Conservation (phyloP, 2,329 filamentous ascomycete genomes). For the Neurospora sp. region DNA sequence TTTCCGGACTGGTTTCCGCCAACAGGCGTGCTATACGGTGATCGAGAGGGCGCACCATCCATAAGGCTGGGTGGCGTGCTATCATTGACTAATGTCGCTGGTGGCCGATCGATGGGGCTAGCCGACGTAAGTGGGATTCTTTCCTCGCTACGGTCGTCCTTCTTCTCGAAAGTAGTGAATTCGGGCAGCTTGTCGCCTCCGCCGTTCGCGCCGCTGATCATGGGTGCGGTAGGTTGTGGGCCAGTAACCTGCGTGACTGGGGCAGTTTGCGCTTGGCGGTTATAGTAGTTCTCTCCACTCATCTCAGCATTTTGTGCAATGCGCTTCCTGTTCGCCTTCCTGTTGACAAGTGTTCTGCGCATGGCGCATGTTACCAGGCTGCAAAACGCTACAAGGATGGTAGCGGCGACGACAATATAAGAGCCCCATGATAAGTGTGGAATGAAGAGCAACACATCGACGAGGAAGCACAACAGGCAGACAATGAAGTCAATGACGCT, state of each 20-base stretch:
- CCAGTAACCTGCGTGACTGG: conserved; percentile 29
- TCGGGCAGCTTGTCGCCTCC: conserved; percentile 37
- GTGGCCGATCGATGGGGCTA: conserved; percentile 50
- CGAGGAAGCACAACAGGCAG: conserved; percentile 76
- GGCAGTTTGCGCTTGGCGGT: conserved; percentile 48
- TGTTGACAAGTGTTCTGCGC: conserved; percentile 81
- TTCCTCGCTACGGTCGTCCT: conserved; percentile 56
- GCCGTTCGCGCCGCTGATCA: conserved; percentile 46
- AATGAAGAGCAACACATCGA: conserved; percentile 90
- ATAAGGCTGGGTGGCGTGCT: conserved; percentile 22
- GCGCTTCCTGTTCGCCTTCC: conserved; percentile 85
- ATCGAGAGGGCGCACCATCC: conserved; percentile 30
- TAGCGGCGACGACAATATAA: conserved; percentile 84
- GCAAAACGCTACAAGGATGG: conserved; percentile 72
- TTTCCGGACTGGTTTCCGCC: conserved; percentile 57
- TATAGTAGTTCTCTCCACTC: conserved; percentile 90
- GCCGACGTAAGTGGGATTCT: conserved; percentile 59
- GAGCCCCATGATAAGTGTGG: conserved; percentile 91
- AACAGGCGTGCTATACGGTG: conserved; percentile 14
- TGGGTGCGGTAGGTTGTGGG: conserved; percentile 49
- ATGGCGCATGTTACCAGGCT: conserved; percentile 88
- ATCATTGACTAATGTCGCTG: conserved; percentile 33
- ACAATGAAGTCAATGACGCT: conserved; percentile 77
- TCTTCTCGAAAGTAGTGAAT: conserved; percentile 59
- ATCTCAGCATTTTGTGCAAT: conserved; percentile 94